A percentile compares a stretch with the other conserved stretches of the same genome.
Conservation (phyloP, 352 stramenopile genomes). For the Phytophthora cactorum region DNA sequence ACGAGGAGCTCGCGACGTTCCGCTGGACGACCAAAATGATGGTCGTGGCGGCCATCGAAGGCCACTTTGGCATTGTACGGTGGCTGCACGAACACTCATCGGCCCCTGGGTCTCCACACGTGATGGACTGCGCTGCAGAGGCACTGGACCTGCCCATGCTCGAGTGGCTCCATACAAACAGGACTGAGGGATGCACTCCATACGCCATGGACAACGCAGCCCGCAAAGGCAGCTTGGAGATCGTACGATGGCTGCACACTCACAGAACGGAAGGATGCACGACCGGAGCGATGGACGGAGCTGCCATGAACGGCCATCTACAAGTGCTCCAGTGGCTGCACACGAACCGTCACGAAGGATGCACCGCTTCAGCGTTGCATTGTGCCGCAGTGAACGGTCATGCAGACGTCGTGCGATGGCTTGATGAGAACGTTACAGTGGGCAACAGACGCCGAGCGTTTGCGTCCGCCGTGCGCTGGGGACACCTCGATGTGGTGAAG, state of each 20-base stretch:
- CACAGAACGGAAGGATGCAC: slow-evolving; percentile 40
- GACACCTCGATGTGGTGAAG: slow-evolving; percentile 35
- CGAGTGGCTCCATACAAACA: slow-evolving; percentile 45
- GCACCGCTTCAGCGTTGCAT: slow-evolving; percentile 35
- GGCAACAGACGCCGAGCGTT: slow-evolving; percentile 35
- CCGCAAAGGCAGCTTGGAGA: slow-evolving; percentile 36
- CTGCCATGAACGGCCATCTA: slow-evolving; percentile 42
- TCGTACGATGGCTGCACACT: slow-evolving; percentile 41
- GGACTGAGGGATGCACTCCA: slow-evolving; percentile 41
- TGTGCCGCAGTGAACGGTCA: slow-evolving; percentile 40
- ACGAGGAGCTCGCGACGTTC: slow-evolving; percentile 18
- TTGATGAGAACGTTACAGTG: slow-evolving; percentile 24
- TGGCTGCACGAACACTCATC: slow-evolving; percentile 42
- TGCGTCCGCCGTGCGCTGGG: slow-evolving; percentile 38
- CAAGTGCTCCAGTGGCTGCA: slow-evolving; percentile 43
- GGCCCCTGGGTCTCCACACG: slow-evolving; percentile 34
- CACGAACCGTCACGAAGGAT: slow-evolving; percentile 35
- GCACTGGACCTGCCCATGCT: slow-evolving; percentile 38
- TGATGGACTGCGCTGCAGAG: slow-evolving; percentile 50
- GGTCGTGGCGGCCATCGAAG: slow-evolving; percentile 48
- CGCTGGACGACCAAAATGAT: slow-evolving; percentile 45
- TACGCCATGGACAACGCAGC: slow-evolving; percentile 47
- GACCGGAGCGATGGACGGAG: slow-evolving; percentile 35
- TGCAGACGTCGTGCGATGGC: slow-evolving; percentile 26
- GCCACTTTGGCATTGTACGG: slow-evolving; percentile 47